phyloP scores from a whole-genome alignment of 108 stramenopile genomes.

The Conticribra guillardii region DNA sequence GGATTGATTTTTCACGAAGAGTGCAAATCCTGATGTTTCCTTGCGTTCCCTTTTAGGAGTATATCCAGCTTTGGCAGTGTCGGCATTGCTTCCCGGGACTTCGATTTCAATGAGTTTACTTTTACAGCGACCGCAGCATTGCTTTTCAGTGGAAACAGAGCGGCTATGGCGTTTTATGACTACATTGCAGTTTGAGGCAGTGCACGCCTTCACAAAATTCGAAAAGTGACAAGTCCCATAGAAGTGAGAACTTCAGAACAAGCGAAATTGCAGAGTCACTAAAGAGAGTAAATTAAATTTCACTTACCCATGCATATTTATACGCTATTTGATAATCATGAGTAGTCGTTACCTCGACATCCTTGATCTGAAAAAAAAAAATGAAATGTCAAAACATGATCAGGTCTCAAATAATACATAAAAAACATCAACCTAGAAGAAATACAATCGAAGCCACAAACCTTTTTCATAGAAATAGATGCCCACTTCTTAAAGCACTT shows the following conservation, averaged over 20 bases:
- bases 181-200: constrained; percentile 49
- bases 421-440: neutral
- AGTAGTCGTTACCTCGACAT: constrained; percentile 79
- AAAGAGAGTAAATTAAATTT: neutral
- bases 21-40: constrained; percentile 59
- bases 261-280: neutral
- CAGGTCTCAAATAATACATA: neutral
- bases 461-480: constrained; percentile 60
- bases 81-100: constrained; percentile 38
- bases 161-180: constrained; percentile 73
- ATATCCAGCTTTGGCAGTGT: constrained; percentile 17
- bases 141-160: constrained; percentile 60
- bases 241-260: neutral
- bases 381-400: neutral
- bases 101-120: constrained; percentile 73
- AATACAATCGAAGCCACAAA: constrained; percentile 1
- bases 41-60: constrained; percentile 59
- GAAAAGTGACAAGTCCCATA: neutral
- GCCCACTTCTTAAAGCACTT: constrained; percentile 89
- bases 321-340: constrained; percentile 81
- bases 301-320: constrained; percentile 77
- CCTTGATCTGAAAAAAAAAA: constrained; percentile 32
- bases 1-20: constrained; percentile 73
- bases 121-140: constrained; percentile 76
- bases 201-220: constrained; percentile 48